A percentile compares a stretch with the other conserved stretches of the same genome.
These are phyloP conservation scores for Apiotrichum brassicae DNA, from an alignment of 1,284 basidiomycete genomes.

Conservation along the genomic window DNA sequence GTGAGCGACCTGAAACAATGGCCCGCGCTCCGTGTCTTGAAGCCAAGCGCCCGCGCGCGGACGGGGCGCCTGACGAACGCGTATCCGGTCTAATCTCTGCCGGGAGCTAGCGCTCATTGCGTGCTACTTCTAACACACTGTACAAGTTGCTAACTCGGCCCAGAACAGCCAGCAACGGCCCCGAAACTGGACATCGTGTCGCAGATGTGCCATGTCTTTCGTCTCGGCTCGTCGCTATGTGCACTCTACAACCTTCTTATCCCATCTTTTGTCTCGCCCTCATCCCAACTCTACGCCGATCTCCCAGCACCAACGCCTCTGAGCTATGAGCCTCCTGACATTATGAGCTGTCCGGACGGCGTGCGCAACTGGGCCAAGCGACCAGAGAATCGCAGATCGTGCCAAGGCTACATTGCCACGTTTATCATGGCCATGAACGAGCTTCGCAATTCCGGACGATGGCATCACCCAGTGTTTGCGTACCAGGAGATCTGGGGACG, in stretches of 20 bases:
- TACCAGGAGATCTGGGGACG: slow-evolving; percentile 74
- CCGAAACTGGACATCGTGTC: slow-evolving; percentile 58
- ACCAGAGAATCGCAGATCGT: slow-evolving; percentile 72
- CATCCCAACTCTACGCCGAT: slow-evolving; percentile 51
- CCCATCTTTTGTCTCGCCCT: slow-evolving; percentile 53
- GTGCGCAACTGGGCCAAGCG: slow-evolving; percentile 58
- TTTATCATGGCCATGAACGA: slow-evolving; percentile 53
- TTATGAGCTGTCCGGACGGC: slow-evolving; percentile 58
- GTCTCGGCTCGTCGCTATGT: slow-evolving; percentile 86
- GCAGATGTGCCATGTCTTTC: slow-evolving; percentile 89
- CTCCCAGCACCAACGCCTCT: slow-evolving; percentile 44
- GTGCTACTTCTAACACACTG: too few species aligned
- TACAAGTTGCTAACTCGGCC: not conserved
- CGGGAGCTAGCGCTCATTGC: too few species aligned
- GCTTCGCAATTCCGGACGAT: slow-evolving; percentile 48
- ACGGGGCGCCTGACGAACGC: too few species aligned
- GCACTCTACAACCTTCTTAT: slow-evolving; percentile 91
- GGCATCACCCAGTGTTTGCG: slow-evolving; percentile 50
- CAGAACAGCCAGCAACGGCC: slow-evolving; percentile 39
- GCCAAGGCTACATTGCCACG: slow-evolving; percentile 53
- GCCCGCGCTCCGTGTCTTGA: too few species aligned
- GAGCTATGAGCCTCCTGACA: slow-evolving; percentile 52
- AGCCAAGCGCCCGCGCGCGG: too few species aligned
- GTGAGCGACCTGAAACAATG: too few species aligned
- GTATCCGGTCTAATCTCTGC: too few species aligned